Evolutionary conservation across 192 early-diverging fungal species (phyloP).

Genomic region (Pilaira anomala): DNA sequence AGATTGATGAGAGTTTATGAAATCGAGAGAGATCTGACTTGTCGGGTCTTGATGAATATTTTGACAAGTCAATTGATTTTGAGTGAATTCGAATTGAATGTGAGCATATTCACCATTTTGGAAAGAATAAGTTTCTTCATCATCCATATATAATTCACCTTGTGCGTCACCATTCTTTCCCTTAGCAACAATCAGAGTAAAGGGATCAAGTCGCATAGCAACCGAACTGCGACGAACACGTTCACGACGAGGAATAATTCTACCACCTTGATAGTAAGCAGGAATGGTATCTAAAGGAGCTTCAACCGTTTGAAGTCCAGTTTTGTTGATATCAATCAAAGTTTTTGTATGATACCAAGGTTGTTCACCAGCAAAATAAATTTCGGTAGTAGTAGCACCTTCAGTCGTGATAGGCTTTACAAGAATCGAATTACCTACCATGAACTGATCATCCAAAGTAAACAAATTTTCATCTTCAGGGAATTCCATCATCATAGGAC

Average conservation of each 20-base stretch:
- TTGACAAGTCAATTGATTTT: constrained; percentile 37
- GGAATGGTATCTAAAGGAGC: constrained; percentile 78
- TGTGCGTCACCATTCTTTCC: constrained; percentile 61
- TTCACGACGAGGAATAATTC: constrained; percentile 84
- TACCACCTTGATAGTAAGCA: constrained; percentile 84
- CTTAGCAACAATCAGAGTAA: constrained; percentile 84
- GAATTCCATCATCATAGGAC: constrained; percentile 89
- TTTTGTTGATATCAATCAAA: constrained; percentile 23
- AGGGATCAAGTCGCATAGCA: constrained; percentile 83
- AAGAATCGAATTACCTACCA: constrained; percentile 83
- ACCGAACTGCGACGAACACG: constrained; percentile 78
- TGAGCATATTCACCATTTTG: constrained; percentile 66
- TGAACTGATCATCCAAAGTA: constrained; percentile 80
- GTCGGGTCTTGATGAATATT: constrained; percentile 18
- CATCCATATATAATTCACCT: constrained; percentile 88
- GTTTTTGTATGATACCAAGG: constrained; percentile 71
- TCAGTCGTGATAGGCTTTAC: constrained; percentile 63
- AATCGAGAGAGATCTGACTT: constrained; percentile 2
- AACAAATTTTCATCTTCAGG: constrained; percentile 76
- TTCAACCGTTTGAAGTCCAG: constrained; percentile 44
- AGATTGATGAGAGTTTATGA: constrained; percentile 25
- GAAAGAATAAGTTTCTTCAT: constrained; percentile 79
- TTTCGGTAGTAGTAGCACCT: constrained; percentile 55
- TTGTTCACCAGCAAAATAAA: constrained; percentile 61
- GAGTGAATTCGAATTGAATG: constrained; percentile 47